These are phyloP conservation scores for Tylopilus plumbeoviolaceoides DNA, from an alignment of 768 basidiomycete genomes.

Conservation along the genomic window DNA sequence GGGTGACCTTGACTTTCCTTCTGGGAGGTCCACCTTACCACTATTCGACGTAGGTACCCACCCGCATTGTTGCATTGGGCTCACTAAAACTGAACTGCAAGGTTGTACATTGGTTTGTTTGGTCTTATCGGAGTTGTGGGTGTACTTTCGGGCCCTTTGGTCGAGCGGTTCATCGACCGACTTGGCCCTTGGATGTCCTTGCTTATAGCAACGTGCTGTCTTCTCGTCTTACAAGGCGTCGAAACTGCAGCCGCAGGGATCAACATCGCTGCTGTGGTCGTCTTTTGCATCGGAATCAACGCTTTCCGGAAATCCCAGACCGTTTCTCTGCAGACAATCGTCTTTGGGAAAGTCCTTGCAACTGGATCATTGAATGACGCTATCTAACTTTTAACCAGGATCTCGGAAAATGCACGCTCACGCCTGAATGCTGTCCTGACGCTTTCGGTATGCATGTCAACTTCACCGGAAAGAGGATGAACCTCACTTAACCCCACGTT, in stretches of 20 bases:
- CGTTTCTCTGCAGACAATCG: slow-evolving; percentile 28
- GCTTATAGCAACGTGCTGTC: slow-evolving; percentile 28
- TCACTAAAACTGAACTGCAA: neutral
- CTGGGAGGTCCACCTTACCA: slow-evolving; percentile 36
- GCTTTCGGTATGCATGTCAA: slow-evolving; percentile 20
- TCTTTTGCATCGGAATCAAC: slow-evolving; percentile 38
- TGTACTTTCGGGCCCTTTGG: slow-evolving; percentile 23
- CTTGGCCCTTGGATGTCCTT: slow-evolving; percentile 41
- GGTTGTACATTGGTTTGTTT: slow-evolving; percentile 42
- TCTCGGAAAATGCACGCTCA: slow-evolving; percentile 24
- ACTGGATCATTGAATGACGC: neutral
- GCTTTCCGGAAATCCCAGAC: slow-evolving; percentile 36
- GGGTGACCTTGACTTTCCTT: slow-evolving; percentile 42
- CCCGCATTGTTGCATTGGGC: neutral
- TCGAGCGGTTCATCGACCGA: slow-evolving; percentile 20
- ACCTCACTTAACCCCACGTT: too few relatives aligned
- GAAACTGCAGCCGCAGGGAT: slow-evolving; percentile 36
- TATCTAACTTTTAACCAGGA: slow-evolving; percentile 13
- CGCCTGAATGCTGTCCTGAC: slow-evolving; percentile 28
- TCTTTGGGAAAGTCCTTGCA: slow-evolving; percentile 16
- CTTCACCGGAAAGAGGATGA: neutral
- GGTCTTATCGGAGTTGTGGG: slow-evolving; percentile 43
- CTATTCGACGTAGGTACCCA: slow-evolving; percentile 28
- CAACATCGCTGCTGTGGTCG: slow-evolving; percentile 33
- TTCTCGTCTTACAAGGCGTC: slow-evolving; percentile 28